Percentiles rank a stretch among this genome's conserved stretches.
phyloP scores from a whole-genome alignment of 306 rosid genomes.

The Prunus mume region DNA sequence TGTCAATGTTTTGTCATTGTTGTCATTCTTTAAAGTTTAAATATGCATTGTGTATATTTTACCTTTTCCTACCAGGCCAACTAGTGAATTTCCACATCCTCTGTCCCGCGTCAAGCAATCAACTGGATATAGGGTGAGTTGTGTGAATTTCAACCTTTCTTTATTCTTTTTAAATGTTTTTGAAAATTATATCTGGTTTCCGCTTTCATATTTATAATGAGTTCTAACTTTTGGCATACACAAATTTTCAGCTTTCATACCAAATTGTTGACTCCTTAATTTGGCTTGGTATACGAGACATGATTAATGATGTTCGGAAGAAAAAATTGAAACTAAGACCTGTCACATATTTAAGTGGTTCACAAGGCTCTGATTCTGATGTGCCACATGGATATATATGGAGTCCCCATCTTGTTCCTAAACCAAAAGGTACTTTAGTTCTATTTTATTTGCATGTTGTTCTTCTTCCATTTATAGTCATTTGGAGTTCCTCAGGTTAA shows the following conservation, averaged over 20 bases:
- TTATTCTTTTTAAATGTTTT: not conserved
- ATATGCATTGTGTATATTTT: conserved; percentile 26
- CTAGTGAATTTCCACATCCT: conserved; percentile 98
- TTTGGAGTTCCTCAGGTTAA: conserved; percentile 4
- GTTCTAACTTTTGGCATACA: conserved; percentile 12
- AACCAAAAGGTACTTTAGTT: conserved; percentile 80
- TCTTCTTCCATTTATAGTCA: conserved; percentile 11
- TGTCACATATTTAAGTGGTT: conserved; percentile 97
- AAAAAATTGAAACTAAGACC: conserved; percentile 90
- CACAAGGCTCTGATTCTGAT: conserved; percentile 85
- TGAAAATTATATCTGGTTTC: not conserved
- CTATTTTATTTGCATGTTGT: conserved; percentile 15
- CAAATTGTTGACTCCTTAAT: conserved; percentile 96
- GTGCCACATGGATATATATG: conserved; percentile 97
- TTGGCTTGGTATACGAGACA: conserved; percentile 98
- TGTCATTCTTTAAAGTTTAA: conserved; percentile 20
- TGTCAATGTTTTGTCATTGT: not conserved
- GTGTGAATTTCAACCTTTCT: conserved; percentile 20
- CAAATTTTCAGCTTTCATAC: conserved; percentile 74
- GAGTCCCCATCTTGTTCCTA: conserved; percentile 99
- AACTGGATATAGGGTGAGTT: conserved; percentile 87
- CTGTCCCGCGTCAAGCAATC: conserved; percentile 93
- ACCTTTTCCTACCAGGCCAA: conserved; percentile 64
- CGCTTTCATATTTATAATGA: conserved; percentile 9
- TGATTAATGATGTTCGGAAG: conserved; percentile 95